Evolutionary conservation across 73 alveolate genomes (phyloP).

Genomic region (Tetrahymena borealis): DNA sequence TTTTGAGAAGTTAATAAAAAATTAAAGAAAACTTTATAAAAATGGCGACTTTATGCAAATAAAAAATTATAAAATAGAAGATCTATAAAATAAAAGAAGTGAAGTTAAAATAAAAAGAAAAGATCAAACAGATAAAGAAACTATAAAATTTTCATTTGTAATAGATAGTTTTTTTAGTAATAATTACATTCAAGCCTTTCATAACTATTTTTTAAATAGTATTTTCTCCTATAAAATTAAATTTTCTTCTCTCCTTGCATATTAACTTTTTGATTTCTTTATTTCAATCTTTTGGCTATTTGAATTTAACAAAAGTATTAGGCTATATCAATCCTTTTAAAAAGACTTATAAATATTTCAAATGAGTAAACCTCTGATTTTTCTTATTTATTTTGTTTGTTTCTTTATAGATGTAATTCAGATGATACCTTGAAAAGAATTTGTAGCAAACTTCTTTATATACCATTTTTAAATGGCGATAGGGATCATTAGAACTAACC

Average conservation of each 20-base stretch:
- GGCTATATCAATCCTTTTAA: not conserved
- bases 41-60: too few relatives aligned
- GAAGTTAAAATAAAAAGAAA: too few relatives aligned
- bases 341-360: not conserved
- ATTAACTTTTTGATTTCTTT: not conserved
- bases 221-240: too few relatives aligned
- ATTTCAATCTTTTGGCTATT: not conserved
- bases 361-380: not conserved
- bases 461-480: not conserved
- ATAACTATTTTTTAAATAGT: too few relatives aligned
- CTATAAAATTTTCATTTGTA: too few relatives aligned
- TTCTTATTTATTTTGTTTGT: not conserved
- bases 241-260: not conserved
- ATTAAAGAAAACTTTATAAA: too few relatives aligned
- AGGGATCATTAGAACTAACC: not conserved
- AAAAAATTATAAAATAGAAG: too few relatives aligned
- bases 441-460: not conserved
- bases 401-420: not conserved
- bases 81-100: too few relatives aligned
- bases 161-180: too few relatives aligned
- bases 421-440: not conserved
- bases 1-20: too few relatives aligned
- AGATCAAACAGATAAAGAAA: too few relatives aligned
- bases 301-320: not conserved
- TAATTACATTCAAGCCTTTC: too few relatives aligned